Evolutionary conservation across 2,329 filamentous ascomycete genomes (phyloP).

Genomic region (Pseudogymnoascus sp.): DNA sequence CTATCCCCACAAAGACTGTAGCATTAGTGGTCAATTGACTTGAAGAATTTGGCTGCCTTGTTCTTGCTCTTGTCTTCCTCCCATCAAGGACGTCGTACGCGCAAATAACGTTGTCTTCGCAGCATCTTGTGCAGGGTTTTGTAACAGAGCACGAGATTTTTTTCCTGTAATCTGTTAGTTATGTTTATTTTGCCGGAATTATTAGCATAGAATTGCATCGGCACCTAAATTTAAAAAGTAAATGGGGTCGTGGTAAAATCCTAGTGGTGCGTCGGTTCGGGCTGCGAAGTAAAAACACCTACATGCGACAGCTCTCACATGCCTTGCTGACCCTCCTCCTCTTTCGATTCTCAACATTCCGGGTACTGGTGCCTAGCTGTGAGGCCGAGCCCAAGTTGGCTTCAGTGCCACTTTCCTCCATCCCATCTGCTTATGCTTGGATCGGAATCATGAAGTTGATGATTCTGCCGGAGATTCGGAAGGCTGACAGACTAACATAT

Average conservation of each 20-base stretch:
- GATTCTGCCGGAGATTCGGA: neutral
- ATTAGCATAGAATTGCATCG: neutral
- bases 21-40: neutral
- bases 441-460: neutral
- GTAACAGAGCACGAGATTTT: constrained; percentile 6
- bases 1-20: neutral
- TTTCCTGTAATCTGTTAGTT: neutral
- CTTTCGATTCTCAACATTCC: neutral
- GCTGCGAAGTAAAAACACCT: neutral
- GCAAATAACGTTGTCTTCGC: neutral
- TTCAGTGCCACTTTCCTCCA: neutral
- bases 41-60: neutral
- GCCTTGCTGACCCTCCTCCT: constrained; percentile 16
- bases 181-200: neutral
- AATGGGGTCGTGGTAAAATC: neutral
- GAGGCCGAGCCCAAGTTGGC: neutral
- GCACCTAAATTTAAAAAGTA: neutral
- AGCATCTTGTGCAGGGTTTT: constrained; percentile 6
- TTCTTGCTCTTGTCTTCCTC: constrained; percentile 21
- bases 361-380: neutral
- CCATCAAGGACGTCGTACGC: neutral
- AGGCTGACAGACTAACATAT: neutral
- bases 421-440: neutral
- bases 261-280: neutral
- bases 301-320: constrained; percentile 17